Evolutionary conservation across 2,329 filamentous ascomycete genomes (phyloP).

Genomic region (Clarireedia sp.): DNA sequence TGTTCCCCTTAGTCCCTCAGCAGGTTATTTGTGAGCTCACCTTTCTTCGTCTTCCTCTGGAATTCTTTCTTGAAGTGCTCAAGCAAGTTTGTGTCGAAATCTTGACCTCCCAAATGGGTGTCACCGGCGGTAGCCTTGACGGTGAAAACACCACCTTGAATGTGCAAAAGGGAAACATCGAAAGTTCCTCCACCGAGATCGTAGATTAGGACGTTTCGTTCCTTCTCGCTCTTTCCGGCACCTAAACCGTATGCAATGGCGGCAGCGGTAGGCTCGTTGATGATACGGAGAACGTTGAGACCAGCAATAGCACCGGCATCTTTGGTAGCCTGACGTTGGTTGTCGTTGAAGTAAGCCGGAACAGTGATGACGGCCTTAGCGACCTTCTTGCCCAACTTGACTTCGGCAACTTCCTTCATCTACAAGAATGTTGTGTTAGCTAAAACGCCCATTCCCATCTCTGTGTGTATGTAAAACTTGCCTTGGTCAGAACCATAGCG

Average conservation of each 20-base stretch:
- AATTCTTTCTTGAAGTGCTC: constrained; percentile 98
- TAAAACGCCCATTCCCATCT: not conserved
- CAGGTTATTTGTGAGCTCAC: not conserved
- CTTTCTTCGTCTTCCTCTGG: constrained; percentile 31
- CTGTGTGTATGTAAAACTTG: constrained; percentile 35
- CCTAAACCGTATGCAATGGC: constrained; percentile 98
- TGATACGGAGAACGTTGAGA: constrained; percentile 98
- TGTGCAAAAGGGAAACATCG: constrained; percentile 98
- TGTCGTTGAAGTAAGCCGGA: constrained; percentile 99
- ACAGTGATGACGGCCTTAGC: constrained; percentile 99
- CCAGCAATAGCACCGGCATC: constrained; percentile 96
- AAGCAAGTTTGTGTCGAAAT: constrained; percentile 93
- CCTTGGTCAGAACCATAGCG: constrained; percentile 97
- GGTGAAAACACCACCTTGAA: constrained; percentile 98
- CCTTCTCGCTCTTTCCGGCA: constrained; percentile 89
- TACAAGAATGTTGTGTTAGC: constrained; percentile 32
- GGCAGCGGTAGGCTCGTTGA: constrained; percentile 98
- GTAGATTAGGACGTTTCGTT: constrained; percentile 99
- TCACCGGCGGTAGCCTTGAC: constrained; percentile 98
- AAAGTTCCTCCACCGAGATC: constrained; percentile 99
- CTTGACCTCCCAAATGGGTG: constrained; percentile 89
- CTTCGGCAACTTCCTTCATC: constrained; percentile 99
- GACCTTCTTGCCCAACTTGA: constrained; percentile 97
- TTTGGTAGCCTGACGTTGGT: constrained; percentile 99
- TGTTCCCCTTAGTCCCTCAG: not conserved